Percentiles rank a stretch among this genome's conserved stretches.
Conservation (phyloP, 352 stramenopile species). For the Phytophthora quininea region DNA sequence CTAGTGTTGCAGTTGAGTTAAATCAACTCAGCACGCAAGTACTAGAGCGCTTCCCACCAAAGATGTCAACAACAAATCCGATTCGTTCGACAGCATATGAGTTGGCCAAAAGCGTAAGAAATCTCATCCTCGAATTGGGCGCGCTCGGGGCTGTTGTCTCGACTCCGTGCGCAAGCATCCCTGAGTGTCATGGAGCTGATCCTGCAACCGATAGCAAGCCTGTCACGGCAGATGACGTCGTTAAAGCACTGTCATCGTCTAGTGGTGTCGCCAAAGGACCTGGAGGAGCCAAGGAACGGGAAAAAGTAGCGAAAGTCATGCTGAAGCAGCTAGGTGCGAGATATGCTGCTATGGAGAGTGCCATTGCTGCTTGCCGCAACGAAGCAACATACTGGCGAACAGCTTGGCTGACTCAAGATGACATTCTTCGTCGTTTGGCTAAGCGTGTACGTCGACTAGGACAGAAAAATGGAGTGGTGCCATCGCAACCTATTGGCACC, state of each 20-base stretch:
- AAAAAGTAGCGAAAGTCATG: constrained; percentile 42
- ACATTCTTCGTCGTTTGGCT: constrained; percentile 24
- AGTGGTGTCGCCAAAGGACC: constrained; percentile 11
- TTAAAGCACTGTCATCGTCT: constrained; percentile 29
- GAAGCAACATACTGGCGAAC: constrained; percentile 42
- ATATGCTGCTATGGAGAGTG: constrained; percentile 31
- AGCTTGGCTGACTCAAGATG: constrained; percentile 43
- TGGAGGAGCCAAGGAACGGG: constrained; percentile 34
- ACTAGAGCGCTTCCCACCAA: constrained; percentile 12
- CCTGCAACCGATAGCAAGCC: constrained; percentile 1
- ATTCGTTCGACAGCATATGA: constrained; percentile 5
- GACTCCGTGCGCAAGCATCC: constrained; percentile 1
- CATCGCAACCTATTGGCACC: constrained; percentile 31
- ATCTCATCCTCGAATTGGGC: constrained; percentile 42
- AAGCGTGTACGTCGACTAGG: constrained; percentile 30
- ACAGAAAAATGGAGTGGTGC: constrained; percentile 47
- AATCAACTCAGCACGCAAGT: constrained; percentile 17
- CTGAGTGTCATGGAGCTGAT: neutral
- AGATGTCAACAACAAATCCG: constrained; percentile 4
- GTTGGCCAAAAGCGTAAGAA: constrained; percentile 21
- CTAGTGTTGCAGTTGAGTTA: constrained; percentile 18
- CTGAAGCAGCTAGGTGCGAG: constrained; percentile 45
- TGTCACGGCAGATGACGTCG: constrained; percentile 32
- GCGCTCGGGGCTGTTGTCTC: constrained; percentile 42
- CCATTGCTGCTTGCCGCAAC: constrained; percentile 20